Evolutionary conservation across 192 early-diverging fungal species (phyloP), one percentile per base, ranked within the genome.

Genomic region (Backusella liffmaniae): DNA sequence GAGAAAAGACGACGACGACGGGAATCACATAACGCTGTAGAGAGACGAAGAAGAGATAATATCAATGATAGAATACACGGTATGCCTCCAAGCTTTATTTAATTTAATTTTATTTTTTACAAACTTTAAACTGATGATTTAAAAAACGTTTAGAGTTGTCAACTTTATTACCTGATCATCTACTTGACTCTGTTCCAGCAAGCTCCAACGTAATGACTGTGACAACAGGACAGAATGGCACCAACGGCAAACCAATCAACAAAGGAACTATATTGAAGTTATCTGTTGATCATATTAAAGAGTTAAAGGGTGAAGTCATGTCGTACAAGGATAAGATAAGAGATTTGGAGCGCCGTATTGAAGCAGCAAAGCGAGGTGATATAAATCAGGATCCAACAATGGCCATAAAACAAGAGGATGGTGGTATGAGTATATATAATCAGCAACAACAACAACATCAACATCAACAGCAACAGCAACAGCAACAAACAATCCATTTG

Each of bases 211-310:
- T 78, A 6, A 73, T 78, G 42, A 41, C 77, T 44, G 46, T 65
- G 9, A 36, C 65, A 26, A 67, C 42, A 12, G 41, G 71, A 62
- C 72, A 67, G 35, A 69, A 35, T 62, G 66, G 67, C 0, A 37
- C 66, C 18, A 71, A 23, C 9, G 72, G 34, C 13, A 78, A 74
- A 53, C 39, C 72, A 4, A 73, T 78, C 37, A 78, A 78, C 49
- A 78, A 78, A 49, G 77, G 77, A n/a, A 78, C 77, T 5, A 78
- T 78, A 23, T 37, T 78, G 35, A 78, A 70, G 36, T 42, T 78
- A 72, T 78, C 77, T 16, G 77, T 78, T 32, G 77, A 78, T 69
- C 77, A 78, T 65, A 78, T 78, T 49, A 78, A 73, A 49, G 73
- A 78, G 35, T 53, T 78, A 21, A 73, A 37, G 56, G 53, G 39